These are phyloP conservation scores for Phyllosticta citriasiana DNA, from an alignment of 2,329 filamentous ascomycete species.

Conservation along the genomic window DNA sequence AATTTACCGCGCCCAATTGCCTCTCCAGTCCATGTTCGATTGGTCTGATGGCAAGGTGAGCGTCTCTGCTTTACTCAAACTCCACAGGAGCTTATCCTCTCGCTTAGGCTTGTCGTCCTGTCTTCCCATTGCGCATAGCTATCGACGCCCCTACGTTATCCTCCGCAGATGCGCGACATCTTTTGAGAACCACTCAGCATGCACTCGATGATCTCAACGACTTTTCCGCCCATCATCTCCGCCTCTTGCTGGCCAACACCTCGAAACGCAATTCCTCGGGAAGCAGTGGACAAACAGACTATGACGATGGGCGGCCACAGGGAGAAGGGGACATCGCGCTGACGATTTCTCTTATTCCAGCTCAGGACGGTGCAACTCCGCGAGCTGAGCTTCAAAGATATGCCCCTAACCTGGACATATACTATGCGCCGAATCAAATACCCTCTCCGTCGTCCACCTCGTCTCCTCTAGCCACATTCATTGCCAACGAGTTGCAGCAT, in stretches of 20 bases:
- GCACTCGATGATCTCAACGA: constrained; percentile 79
- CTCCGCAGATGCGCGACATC: constrained; percentile 57
- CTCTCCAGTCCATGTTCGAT: constrained; percentile 73
- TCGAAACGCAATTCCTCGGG: constrained; percentile 24
- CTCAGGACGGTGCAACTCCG: constrained; percentile 41
- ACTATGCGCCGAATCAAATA: constrained; percentile 60
- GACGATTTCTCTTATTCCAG: constrained; percentile 59
- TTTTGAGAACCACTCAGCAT: constrained; percentile 74
- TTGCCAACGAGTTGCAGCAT: constrained; percentile 66
- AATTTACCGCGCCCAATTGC: constrained; percentile 78
- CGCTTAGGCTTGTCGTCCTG: constrained; percentile 70
- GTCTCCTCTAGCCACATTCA: constrained; percentile 64
- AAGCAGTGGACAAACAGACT: constrained; percentile 14
- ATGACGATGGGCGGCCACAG: neutral
- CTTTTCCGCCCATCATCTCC: constrained; percentile 74
- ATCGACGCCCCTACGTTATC: constrained; percentile 60
- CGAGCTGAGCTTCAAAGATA: constrained; percentile 59
- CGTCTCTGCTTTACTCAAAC: neutral
- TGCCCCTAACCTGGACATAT: constrained; percentile 62
- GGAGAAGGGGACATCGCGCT: constrained; percentile 48
- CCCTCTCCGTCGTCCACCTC: constrained; percentile 58
- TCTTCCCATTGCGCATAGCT: constrained; percentile 76
- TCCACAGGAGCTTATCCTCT: constrained; percentile 9
- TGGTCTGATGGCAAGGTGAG: constrained; percentile 84
- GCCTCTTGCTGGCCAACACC: constrained; percentile 49